A percentile compares a stretch with the other conserved stretches of the same genome.
Evolutionary conservation across 768 basidiomycete genomes (phyloP).

Genomic region (Chalciporus pseudorubinellus): DNA sequence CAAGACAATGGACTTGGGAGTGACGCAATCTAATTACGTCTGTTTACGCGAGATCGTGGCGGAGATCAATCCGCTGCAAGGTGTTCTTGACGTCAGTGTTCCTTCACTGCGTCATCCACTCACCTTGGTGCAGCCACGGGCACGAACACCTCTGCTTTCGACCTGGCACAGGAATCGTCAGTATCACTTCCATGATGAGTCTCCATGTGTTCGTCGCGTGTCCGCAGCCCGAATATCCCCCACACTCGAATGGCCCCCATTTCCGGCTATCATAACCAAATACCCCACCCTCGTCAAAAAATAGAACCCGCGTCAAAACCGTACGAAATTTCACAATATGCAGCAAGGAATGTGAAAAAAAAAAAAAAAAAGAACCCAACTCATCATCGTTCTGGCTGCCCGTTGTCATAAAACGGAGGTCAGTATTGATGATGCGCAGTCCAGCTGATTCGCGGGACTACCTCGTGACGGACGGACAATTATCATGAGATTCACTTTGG

Average conservation of each 20-base stretch:
- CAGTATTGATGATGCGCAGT: neutral
- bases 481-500: constrained; percentile 12
- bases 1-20: constrained; percentile 29
- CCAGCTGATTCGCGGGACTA: neutral
- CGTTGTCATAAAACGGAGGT: constrained; percentile 9
- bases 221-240: constrained; percentile 25
- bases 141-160: constrained; percentile 81
- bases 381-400: neutral
- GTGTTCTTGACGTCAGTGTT: constrained; percentile 28
- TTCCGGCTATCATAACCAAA: constrained; percentile 15
- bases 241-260: constrained; percentile 8
- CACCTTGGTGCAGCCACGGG: constrained; percentile 86
- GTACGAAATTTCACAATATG: neutral
- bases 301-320: constrained; percentile 1
- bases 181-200: constrained; percentile 3
- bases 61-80: constrained; percentile 55
- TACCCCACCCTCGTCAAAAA: neutral
- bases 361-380: neutral
- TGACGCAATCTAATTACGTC: constrained; percentile 31
- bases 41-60: constrained; percentile 53
- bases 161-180: constrained; percentile 39
- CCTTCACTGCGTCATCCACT: constrained; percentile 31
- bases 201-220: constrained; percentile 16
- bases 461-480: neutral
- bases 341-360: no score